These are phyloP conservation scores for Neolentinus lepideus DNA, from an alignment of 1,284 basidiomycete genomes.

Conservation along the genomic window DNA sequence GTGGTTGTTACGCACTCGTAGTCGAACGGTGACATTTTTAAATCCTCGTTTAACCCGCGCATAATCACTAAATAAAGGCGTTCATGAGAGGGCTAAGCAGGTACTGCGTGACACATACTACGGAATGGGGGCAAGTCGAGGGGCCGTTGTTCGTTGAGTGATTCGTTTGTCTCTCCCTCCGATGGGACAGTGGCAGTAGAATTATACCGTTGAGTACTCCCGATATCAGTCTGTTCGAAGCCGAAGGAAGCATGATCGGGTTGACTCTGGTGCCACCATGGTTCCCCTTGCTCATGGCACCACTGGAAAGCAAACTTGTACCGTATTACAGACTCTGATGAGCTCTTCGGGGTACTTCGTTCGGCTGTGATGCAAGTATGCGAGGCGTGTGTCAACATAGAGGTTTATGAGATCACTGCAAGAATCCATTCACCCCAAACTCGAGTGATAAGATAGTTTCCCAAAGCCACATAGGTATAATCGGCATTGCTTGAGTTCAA, in stretches of 20 bases:
- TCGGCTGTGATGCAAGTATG: too few relatives aligned
- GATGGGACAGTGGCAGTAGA: too few relatives aligned
- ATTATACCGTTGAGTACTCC: not conserved
- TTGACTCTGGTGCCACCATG: constrained; percentile 42
- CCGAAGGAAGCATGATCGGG: not conserved
- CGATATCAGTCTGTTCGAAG: not conserved
- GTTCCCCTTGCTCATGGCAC: constrained; percentile 58
- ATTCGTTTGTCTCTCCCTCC: too few relatives aligned
- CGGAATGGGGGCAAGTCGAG: too few relatives aligned
- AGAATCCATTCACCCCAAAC: constrained; percentile 51
- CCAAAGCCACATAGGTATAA: constrained; percentile 64
- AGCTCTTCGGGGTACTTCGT: constrained; percentile 40
- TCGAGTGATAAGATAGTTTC: constrained; percentile 62
- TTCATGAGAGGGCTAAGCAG: not conserved
- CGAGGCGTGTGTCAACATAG: too few relatives aligned
- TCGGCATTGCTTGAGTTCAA: constrained; percentile 30
- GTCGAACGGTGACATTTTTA: not conserved
- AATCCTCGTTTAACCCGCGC: not conserved
- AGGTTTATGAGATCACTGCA: not conserved
- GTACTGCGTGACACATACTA: not conserved
- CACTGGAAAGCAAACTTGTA: constrained; percentile 79
- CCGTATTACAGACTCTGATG: constrained; percentile 43
- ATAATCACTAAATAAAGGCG: not conserved
- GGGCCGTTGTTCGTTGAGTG: too few relatives aligned
- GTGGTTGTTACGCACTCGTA: not conserved